A percentile compares a stretch with the other conserved stretches of the same genome.
Evolutionary conservation across 1,284 basidiomycete genomes (phyloP).

Genomic region (Ustilago loliicola): DNA sequence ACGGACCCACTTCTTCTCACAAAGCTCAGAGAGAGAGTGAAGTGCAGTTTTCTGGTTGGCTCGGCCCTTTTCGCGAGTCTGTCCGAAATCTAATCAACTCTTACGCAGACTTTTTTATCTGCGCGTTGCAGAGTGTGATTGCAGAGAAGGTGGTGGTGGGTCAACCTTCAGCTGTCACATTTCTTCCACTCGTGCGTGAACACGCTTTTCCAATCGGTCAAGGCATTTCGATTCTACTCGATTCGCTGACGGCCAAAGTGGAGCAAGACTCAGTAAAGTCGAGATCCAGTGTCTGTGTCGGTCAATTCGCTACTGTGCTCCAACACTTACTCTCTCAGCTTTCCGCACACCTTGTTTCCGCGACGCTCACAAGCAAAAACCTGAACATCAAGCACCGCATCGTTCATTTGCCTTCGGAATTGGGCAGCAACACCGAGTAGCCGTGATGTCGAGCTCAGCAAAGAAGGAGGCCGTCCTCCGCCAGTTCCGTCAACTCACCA

Average conservation of each 20-base stretch:
- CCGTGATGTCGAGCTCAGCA: slow-evolving; percentile 49
- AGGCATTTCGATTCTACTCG: not conserved
- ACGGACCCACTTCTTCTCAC: no score
- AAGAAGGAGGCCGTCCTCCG: slow-evolving; percentile 55
- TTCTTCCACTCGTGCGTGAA: slow-evolving; percentile 29
- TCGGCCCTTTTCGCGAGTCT: slow-evolving; percentile 8
- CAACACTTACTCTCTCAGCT: not conserved
- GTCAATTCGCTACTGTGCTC: slow-evolving; percentile 9
- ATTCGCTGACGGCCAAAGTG: slow-evolving; percentile 12
- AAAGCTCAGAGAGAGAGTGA: slow-evolving; percentile 9
- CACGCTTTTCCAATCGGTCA: not conserved
- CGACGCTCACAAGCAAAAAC: not conserved
- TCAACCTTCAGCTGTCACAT: not conserved
- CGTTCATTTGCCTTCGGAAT: not conserved
- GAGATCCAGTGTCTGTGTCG: not conserved
- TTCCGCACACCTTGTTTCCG: not conserved
- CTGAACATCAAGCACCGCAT: not conserved
- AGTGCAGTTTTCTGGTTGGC: slow-evolving; percentile 30
- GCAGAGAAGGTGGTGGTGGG: not conserved
- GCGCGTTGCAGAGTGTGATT: not conserved
- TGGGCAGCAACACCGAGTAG: no score
- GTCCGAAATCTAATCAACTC: slow-evolving; percentile 23
- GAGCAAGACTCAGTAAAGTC: slow-evolving; percentile 17
- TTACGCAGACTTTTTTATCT: slow-evolving; percentile 3
- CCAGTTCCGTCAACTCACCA: slow-evolving; percentile 52